Conservation (phyloP, 805 yeast species). For the Ogataea salicorniae region DNA sequence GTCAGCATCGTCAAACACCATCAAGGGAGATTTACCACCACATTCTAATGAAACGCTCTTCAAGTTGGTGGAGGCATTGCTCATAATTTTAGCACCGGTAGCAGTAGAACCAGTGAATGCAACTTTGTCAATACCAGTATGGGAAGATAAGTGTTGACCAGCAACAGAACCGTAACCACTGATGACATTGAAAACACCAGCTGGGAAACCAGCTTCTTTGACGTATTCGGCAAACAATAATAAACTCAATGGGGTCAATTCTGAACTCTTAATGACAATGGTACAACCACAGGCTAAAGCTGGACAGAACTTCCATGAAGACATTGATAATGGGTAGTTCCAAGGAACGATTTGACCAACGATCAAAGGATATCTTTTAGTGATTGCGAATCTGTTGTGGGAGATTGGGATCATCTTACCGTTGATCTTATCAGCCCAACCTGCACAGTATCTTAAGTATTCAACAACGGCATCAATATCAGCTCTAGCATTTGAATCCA, state of each 20-base stretch:
- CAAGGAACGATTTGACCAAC: constrained; percentile 69
- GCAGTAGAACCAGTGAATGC: constrained; percentile 65
- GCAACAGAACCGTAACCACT: constrained; percentile 67
- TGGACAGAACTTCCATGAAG: constrained; percentile 78
- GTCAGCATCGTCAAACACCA: constrained; percentile 60
- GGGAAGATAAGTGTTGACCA: constrained; percentile 63
- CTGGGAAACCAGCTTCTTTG: constrained; percentile 66
- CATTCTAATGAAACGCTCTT: constrained; percentile 66
- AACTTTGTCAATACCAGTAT: constrained; percentile 51
- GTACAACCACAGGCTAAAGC: constrained; percentile 79
- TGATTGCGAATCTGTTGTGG: constrained; percentile 54
- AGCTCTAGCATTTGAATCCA: constrained; percentile 40
- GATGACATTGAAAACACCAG: constrained; percentile 69
- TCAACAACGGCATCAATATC: constrained; percentile 44
- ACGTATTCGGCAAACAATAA: constrained; percentile 55
- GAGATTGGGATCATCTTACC: constrained; percentile 37
- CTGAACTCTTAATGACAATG: constrained; percentile 68
- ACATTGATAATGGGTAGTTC: constrained; percentile 69
- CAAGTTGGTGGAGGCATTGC: constrained; percentile 53
- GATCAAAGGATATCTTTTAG: constrained; percentile 62
- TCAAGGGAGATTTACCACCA: constrained; percentile 67
- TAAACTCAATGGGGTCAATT: constrained; percentile 68
- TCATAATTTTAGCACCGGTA: constrained; percentile 63
- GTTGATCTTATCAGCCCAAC: constrained; percentile 54
- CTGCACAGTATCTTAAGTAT: constrained; percentile 50